Percentiles rank a stretch among this genome's conserved stretches.
Conservation (phyloP, 805 yeast species). For the Lachancea waltii region DNA sequence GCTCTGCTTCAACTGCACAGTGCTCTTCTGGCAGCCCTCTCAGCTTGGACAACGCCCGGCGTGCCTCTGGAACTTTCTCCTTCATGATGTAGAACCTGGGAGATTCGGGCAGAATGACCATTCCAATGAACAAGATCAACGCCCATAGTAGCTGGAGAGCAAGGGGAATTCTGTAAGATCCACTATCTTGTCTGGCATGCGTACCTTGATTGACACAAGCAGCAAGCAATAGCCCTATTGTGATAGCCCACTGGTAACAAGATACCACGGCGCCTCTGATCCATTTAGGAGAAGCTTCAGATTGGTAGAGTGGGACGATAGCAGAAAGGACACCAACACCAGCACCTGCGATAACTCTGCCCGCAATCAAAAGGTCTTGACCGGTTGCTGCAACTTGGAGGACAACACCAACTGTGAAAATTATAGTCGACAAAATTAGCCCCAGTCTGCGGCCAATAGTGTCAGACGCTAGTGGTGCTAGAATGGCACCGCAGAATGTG, state of each 20-base stretch:
- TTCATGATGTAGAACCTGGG: conserved; percentile 60
- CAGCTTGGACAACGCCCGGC: conserved; percentile 47
- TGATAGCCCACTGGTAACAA: conserved; percentile 65
- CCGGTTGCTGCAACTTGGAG: conserved; percentile 42
- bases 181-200: conserved; percentile 37
- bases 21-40: conserved; percentile 51
- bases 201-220: conserved; percentile 61
- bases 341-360: conserved; percentile 62
- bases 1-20: too few species aligned
- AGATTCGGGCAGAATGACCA: conserved; percentile 62
- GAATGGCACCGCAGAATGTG: conserved; percentile 60
- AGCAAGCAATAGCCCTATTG: conserved; percentile 68
- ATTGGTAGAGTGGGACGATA: conserved; percentile 67
- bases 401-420: conserved; percentile 48
- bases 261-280: conserved; percentile 73
- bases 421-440: conserved; percentile 38
- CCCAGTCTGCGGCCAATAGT: conserved; percentile 48
- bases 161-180: conserved; percentile 49
- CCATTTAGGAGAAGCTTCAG: conserved; percentile 77
- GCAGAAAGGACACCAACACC: conserved; percentile 73
- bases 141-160: conserved; percentile 52
- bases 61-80: conserved; percentile 55
- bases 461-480: conserved; percentile 53
- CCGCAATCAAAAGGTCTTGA: conserved; percentile 48
- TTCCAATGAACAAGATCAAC: conserved; percentile 34